These are phyloP conservation scores for Cyberlindnera maritima DNA, from an alignment of 805 yeast genomes.

Conservation along the genomic window DNA sequence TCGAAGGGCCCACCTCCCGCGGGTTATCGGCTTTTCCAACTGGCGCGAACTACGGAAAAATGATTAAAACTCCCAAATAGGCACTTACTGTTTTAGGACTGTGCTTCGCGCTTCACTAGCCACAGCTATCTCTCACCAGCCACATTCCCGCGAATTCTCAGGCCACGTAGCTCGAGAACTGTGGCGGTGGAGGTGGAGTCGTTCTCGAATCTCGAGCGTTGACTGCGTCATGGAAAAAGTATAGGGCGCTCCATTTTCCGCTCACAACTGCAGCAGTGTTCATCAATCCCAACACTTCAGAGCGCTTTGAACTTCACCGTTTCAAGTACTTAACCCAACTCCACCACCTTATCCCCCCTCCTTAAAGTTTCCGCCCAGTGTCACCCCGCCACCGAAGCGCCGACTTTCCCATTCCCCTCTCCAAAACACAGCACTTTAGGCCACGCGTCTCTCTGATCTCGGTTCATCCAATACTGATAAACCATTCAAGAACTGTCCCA, in stretches of 20 bases:
- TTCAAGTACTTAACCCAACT: too few relatives aligned
- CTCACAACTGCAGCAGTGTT: too few relatives aligned
- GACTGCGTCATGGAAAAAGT: not conserved
- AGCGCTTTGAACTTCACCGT: too few relatives aligned
- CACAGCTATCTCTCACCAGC: not conserved
- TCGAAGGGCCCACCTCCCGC: not conserved
- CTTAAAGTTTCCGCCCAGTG: not conserved
- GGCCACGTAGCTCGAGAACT: not conserved
- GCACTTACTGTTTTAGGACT: too few relatives aligned
- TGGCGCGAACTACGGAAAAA: not conserved
- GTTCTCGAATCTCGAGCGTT: not conserved
- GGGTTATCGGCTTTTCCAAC: conserved; percentile 1
- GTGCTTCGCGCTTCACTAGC: too few relatives aligned
- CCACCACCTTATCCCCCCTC: not conserved
- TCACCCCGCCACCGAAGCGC: not conserved
- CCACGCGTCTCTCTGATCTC: conserved; percentile 10
- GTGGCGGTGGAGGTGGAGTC: not conserved
- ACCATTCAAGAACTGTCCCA: not conserved
- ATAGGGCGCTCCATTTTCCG: not conserved
- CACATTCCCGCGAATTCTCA: not conserved
- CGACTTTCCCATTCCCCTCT: not conserved
- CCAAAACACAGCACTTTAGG: not conserved
- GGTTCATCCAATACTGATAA: not conserved
- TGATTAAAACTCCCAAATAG: not conserved
- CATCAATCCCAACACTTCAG: too few relatives aligned